These are phyloP conservation scores for Graphiopsis chlorocephala DNA, from an alignment of 2,329 filamentous ascomycete species.

Conservation along the genomic window DNA sequence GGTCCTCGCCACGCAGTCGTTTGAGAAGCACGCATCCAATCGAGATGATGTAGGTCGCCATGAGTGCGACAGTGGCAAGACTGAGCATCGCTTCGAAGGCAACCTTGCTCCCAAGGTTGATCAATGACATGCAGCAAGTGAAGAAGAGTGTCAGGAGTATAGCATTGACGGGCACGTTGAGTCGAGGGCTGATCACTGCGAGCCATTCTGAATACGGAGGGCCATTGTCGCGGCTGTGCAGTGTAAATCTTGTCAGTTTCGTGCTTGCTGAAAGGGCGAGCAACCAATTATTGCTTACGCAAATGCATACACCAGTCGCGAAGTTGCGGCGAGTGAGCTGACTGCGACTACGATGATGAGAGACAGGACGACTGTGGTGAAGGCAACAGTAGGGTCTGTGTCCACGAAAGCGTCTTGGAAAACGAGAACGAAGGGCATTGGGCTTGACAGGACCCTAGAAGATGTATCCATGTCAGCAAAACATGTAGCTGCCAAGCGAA, in stretches of 20 bases:
- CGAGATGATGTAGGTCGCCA: conserved; percentile 42
- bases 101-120: conserved; percentile 28
- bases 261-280: not conserved
- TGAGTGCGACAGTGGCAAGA: conserved; percentile 37
- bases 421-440: conserved; percentile 27
- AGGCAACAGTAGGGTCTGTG: conserved; percentile 21
- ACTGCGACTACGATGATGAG: conserved; percentile 16
- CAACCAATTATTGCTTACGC: conserved; percentile 22
- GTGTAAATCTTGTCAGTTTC: not conserved
- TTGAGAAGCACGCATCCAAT: conserved; percentile 33
- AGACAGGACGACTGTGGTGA: conserved; percentile 25
- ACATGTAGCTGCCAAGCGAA: fast-evolving
- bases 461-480: not conserved
- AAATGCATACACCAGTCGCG: conserved; percentile 32
- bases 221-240: conserved; percentile 35
- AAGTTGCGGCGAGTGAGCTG: conserved; percentile 7
- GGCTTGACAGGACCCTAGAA: conserved; percentile 13
- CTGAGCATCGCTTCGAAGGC: conserved; percentile 39
- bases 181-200: conserved; percentile 22
- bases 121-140: conserved; percentile 25
- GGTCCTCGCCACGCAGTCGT: conserved; percentile 22
- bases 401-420: conserved; percentile 26
- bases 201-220: conserved; percentile 24
- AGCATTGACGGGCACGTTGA: conserved; percentile 29
- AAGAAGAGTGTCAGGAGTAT: conserved; percentile 25